A percentile compares a stretch with the other conserved stretches of the same genome.
Conservation (phyloP, 345 rosid genomes). For the Lepidium didymum region DNA sequence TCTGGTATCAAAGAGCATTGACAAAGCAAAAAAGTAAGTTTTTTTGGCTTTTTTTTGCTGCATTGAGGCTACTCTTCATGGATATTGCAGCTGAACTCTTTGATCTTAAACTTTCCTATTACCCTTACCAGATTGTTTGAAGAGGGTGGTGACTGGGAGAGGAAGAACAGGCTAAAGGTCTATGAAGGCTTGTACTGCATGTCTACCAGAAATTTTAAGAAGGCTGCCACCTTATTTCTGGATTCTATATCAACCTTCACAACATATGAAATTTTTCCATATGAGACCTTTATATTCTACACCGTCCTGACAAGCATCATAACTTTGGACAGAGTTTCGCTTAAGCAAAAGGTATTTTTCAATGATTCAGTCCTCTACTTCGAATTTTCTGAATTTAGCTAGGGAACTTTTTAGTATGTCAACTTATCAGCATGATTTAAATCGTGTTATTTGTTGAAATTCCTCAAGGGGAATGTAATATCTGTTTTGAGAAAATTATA, state of each 20-base stretch:
- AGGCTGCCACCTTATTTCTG: conserved; percentile 83
- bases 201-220: conserved; percentile 84
- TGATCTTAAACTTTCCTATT: not conserved
- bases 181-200: conserved; percentile 93
- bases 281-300: conserved; percentile 92
- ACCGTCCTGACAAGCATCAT: conserved; percentile 93
- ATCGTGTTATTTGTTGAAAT: not conserved
- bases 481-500: not conserved
- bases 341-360: conserved; percentile 80
- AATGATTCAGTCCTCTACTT: not conserved
- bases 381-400: not conserved
- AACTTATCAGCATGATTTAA: not conserved
- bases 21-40: conserved; percentile 86
- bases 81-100: not conserved
- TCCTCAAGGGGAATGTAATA: not conserved
- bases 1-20: conserved; percentile 89
- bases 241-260: conserved; percentile 99
- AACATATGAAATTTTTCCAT: conserved; percentile 90
- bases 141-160: conserved; percentile 99
- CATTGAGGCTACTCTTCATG: not conserved
- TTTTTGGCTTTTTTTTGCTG: not conserved
- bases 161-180: conserved; percentile 94
- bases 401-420: not conserved
- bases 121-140: conserved; percentile 73
- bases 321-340: conserved; percentile 89